Evolutionary conservation across 2,329 filamentous ascomycete genomes (phyloP).

Genomic region (Exophiala alcalophila): DNA sequence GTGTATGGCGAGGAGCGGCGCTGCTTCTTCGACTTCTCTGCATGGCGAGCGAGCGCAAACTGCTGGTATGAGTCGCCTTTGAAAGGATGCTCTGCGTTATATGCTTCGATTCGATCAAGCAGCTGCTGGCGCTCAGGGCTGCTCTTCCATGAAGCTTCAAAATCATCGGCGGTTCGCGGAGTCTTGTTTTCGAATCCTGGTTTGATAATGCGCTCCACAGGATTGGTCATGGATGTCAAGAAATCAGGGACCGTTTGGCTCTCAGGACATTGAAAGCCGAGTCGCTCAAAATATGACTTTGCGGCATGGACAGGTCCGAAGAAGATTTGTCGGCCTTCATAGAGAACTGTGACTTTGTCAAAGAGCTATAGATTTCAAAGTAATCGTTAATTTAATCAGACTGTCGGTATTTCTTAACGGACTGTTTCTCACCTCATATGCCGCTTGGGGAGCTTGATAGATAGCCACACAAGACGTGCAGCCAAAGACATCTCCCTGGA

Average conservation of each 20-base stretch:
- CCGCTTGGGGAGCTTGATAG: conserved; percentile 52
- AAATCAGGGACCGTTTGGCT: conserved; percentile 65
- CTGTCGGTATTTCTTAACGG: no score
- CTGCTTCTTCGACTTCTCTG: conserved; percentile 56
- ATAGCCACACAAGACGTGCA: conserved; percentile 54
- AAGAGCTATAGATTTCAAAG: conserved; percentile 46
- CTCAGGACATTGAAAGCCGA: conserved; percentile 61
- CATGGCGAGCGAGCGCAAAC: conserved; percentile 52
- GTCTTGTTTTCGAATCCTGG: conserved; percentile 44
- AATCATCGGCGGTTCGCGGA: conserved; percentile 47
- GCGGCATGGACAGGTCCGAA: conserved; percentile 61
- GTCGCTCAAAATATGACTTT: conserved; percentile 60
- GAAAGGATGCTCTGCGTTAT: conserved; percentile 47
- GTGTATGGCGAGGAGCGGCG: conserved; percentile 55
- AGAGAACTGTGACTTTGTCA: conserved; percentile 67
- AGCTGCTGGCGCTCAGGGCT: conserved; percentile 2
- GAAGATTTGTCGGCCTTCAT: conserved; percentile 64
- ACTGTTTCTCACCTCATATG: conserved; percentile 48
- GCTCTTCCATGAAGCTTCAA: conserved; percentile 44
- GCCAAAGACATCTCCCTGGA: conserved; percentile 49
- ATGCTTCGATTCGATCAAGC: conserved; percentile 47
- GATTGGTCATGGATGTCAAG: conserved; percentile 62
- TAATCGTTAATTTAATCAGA: background rate
- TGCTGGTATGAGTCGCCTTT: conserved; percentile 52
- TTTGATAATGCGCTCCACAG: conserved; percentile 45